Conservation (phyloP, 2,329 filamentous ascomycete genomes). For the Trichoderma sp. region DNA sequence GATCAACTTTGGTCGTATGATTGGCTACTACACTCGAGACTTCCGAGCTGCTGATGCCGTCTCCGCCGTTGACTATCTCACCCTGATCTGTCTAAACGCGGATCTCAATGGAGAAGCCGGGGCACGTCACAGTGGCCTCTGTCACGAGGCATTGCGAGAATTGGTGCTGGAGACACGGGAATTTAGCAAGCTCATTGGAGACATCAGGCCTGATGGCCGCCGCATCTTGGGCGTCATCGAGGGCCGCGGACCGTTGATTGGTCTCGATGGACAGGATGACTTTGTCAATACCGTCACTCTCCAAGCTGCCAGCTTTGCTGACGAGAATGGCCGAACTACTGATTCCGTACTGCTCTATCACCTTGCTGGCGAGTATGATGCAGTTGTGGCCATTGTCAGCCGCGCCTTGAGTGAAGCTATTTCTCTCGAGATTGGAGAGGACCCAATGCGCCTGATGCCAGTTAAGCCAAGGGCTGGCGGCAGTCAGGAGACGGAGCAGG, state of each 20-base stretch:
- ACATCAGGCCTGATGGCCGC: slow-evolving; percentile 80
- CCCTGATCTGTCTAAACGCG: slow-evolving; percentile 85
- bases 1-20: slow-evolving; percentile 89
- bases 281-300: slow-evolving; percentile 90
- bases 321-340: slow-evolving; percentile 88
- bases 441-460: slow-evolving; percentile 73
- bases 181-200: slow-evolving; percentile 89
- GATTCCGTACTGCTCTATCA: slow-evolving; percentile 95
- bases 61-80: slow-evolving; percentile 89
- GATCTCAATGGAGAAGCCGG: slow-evolving; percentile 74
- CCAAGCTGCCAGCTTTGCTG: slow-evolving; percentile 86
- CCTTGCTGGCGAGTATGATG: slow-evolving; percentile 91
- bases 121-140: slow-evolving; percentile 73
- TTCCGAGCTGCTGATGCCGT: slow-evolving; percentile 89
- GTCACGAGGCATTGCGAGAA: slow-evolving; percentile 89
- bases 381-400: slow-evolving; percentile 86
- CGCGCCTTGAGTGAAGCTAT: slow-evolving; percentile 87
- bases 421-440: slow-evolving; percentile 78
- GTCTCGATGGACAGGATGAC: slow-evolving; percentile 72
- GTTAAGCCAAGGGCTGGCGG: slow-evolving; percentile 65
- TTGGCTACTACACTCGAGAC: slow-evolving; percentile 93
- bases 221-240: slow-evolving; percentile 86
- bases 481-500: slow-evolving; percentile 36
- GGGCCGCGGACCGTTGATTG: slow-evolving; percentile 76
- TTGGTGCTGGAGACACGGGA: slow-evolving; percentile 95